These are phyloP conservation scores for Colletotrichum cordylinicola DNA, from an alignment of 2,329 filamentous ascomycete species.

Conservation along the genomic window DNA sequence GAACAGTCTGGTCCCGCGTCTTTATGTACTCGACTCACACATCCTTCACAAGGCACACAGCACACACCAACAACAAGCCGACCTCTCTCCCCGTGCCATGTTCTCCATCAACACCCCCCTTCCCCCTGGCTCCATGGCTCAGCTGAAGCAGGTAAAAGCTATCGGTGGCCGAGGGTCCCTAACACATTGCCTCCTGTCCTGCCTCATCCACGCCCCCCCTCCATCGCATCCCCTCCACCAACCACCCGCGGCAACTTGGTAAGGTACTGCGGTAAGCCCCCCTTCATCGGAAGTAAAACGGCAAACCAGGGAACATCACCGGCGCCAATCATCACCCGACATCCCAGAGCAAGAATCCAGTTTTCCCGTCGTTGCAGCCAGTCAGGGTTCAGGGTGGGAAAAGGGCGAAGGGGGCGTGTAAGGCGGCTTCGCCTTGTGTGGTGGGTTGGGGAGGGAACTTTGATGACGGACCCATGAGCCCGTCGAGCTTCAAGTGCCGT, in stretches of 20 bases:
- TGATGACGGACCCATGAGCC: not conserved
- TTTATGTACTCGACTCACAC: constrained; percentile 14
- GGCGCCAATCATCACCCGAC: constrained; percentile 2
- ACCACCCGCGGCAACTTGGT: not conserved
- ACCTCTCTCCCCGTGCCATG: not conserved
- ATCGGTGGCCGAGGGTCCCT: constrained; percentile 13
- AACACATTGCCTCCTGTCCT: not conserved
- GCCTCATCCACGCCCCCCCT: not conserved
- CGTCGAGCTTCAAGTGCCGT: constrained; percentile 10
- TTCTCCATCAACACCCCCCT: not conserved
- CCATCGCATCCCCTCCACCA: not conserved
- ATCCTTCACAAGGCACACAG: not conserved
- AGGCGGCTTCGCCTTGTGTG: not conserved
- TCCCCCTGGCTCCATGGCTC: not conserved
- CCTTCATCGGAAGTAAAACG: constrained; percentile 11
- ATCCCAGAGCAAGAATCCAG: not conserved
- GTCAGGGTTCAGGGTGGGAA: not conserved
- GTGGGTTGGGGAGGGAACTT: not conserved
- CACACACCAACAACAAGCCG: not conserved
- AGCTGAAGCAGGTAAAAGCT: not conserved
- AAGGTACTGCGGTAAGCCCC: not conserved
- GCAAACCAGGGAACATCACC: not conserved
- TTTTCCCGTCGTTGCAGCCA: not conserved
- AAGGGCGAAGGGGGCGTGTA: not conserved
- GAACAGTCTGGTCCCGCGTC: not conserved